Evolutionary conservation across 2,329 filamentous ascomycete species (phyloP), one percentile per base, ranked within the genome.

Genomic region (Sordariomycetes sp.): DNA sequence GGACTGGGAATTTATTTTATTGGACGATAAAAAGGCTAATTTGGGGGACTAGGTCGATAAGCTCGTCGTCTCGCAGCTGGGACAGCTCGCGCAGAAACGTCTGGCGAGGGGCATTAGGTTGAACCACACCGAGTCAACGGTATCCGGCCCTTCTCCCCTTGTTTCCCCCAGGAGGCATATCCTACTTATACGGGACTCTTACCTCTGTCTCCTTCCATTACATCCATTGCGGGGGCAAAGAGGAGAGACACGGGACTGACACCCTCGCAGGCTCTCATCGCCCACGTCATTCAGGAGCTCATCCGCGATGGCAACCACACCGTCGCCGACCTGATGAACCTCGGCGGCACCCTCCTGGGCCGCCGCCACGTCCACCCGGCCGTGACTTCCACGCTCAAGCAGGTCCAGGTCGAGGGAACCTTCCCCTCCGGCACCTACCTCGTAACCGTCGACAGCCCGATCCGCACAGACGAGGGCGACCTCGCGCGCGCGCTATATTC

Each of bases 231-330:
- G 34, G 2, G 28, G 18, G 43, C 25, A 25, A 20, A 28, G 20
- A 22, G 28, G 28, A 53, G 53, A 20, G 25, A 22, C 10, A 12
- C 34, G 24, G 28, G n/a, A 22, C 28, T 43, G 34, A 32, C 43
- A 8, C 55, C 18, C 43, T 11, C 54, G 24, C 55, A 88, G 86
- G 88, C 87, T 32, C 80, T 92, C 64, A 95, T 97, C 67, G 86
- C 92, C 61, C 91, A 83, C 69, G 92, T 92, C 71, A 80, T 97
- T 55, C 93, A 97, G 72, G 93, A 97, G 81, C 86, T 97, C 66
- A 95, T 97, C 71, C 92, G 93, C 71, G 93, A 97, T 93, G 93
- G 93, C 69, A 85, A 88, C 64, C 90, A 97, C 75, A 88, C 82
- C 16, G 93, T 97, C 58, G 87, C 92, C 46, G 91, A 96, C 71